These are phyloP conservation scores for Lithospermum erythrorhizon DNA, from an alignment of 257 asterid species.

Conservation along the genomic window DNA sequence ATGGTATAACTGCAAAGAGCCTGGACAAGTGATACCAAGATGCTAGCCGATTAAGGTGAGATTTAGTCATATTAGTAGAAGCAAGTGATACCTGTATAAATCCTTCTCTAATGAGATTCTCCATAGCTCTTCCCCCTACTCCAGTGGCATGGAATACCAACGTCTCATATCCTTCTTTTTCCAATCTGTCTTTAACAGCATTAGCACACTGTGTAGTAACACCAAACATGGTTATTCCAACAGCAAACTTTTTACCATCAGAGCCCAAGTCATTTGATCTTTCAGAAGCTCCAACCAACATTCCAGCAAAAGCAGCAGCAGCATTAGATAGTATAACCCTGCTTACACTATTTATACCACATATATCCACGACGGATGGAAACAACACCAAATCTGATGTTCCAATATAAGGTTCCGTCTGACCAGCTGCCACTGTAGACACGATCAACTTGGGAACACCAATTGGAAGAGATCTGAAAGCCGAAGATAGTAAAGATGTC, in stretches of 20 bases:
- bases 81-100: conserved; percentile 52
- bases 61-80: neutral
- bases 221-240: conserved; percentile 95
- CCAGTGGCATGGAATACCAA: conserved; percentile 96
- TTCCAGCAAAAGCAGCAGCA: conserved; percentile 84
- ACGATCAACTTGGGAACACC: conserved; percentile 75
- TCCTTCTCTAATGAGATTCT: conserved; percentile 84
- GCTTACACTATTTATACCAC: conserved; percentile 86
- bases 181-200: conserved; percentile 77
- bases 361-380: conserved; percentile 93
- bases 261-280: conserved; percentile 18
- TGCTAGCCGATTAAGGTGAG: conserved; percentile 7
- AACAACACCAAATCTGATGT: conserved; percentile 91
- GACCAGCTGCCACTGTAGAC: conserved; percentile 93
- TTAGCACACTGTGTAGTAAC: conserved; percentile 81
- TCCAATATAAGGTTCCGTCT: conserved; percentile 80
- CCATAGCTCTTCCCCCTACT: conserved; percentile 98
- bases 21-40: conserved; percentile 4
- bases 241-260: conserved; percentile 39
- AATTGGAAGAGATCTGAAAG: conserved; percentile 73
- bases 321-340: conserved; percentile 63
- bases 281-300: conserved; percentile 50
- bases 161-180: conserved; percentile 68
- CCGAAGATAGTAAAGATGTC: conserved; percentile 75
- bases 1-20: neutral